Base-by-base conservation (phyloP, 2,329 filamentous ascomycete genomes). In the Neofusicoccum ribis region DNA sequence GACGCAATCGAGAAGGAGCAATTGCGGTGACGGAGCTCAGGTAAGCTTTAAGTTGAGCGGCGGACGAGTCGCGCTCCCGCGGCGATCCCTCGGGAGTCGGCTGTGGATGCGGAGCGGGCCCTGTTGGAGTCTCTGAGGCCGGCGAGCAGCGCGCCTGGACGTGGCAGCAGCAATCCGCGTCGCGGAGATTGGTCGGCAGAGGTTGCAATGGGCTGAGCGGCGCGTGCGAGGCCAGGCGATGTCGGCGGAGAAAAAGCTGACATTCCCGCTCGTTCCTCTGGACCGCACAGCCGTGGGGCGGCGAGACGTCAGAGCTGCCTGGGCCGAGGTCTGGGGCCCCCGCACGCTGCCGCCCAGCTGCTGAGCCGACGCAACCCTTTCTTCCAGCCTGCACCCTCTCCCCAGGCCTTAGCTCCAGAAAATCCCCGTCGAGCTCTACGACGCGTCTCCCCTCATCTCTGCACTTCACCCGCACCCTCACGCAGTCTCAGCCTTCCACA, bases 291-390 rank as follows among this genome's bases (percentile, higher is more conserved):
- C 20, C 43, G 56, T 60, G 43, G 56, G 56, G 56, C 56, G 8
- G n/a, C 14, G 4, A 20, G 31, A 47, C 56, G 56, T 60, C 56
- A 60, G 56, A 60, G 56, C 56, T 60, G 41, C 39, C 41, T 60
- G 56, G 56, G 41, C 56, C 56, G 56, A 60, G 56, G 56, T 60
- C 56, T 60, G 56, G 56, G 56, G 43, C 9, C 63, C 64, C 66
- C 63, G 37, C 49, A 52, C 70, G 27, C 49, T 63, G 51, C 34
- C 68, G 63, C 56, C 68, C 72, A 77, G 73, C 67, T 41, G 20
- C 27, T 44, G 41, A 59, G 54, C 56, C 56, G 43, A 60, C 56
- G 36, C 46, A 46, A 41, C 59, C 59, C 36, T 51, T 61, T 27
- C 12, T 12, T 62, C 47, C 41, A 31, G 34, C 7, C 46, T 6